Percentiles rank a stretch among this genome's conserved stretches.
phyloP scores from a whole-genome alignment of 306 rosid genomes.

The Gynostemma pentaphyllum region DNA sequence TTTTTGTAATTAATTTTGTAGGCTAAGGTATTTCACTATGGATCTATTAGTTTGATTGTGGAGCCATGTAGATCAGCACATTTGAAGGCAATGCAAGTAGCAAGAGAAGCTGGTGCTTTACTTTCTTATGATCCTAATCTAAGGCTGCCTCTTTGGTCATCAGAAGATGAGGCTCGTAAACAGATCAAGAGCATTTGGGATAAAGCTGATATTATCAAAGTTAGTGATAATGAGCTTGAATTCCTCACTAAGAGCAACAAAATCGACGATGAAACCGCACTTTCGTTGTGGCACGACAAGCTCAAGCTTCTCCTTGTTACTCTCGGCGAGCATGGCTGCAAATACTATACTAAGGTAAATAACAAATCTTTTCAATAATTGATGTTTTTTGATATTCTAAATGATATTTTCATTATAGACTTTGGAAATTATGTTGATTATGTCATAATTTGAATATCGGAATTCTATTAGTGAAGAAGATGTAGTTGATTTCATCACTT shows the following conservation, averaged over 20 bases:
- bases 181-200: constrained; percentile 92
- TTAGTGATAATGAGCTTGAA: constrained; percentile 76
- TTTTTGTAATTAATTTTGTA: constrained; percentile 3
- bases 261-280: constrained; percentile 63
- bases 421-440: too few species aligned
- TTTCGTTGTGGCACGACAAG: constrained; percentile 69
- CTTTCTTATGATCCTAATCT: constrained; percentile 91
- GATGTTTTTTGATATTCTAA: too few species aligned
- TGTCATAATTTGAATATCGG: too few species aligned
- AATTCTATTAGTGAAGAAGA: too few species aligned
- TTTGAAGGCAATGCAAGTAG: constrained; percentile 75
- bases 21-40: constrained; percentile 89
- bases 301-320: constrained; percentile 90
- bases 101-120: constrained; percentile 74
- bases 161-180: constrained; percentile 58
- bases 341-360: constrained; percentile 81
- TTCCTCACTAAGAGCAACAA: constrained; percentile 65
- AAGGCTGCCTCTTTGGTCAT: constrained; percentile 70
- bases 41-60: constrained; percentile 92
- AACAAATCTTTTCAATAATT: too few species aligned
- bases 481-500: too few species aligned
- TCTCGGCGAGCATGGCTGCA: constrained; percentile 82
- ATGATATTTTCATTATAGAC: too few species aligned
- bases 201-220: constrained; percentile 76
- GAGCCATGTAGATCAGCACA: constrained; percentile 98